phyloP scores from a whole-genome alignment of 768 basidiomycete species.

The Saitozyma podzolica region DNA sequence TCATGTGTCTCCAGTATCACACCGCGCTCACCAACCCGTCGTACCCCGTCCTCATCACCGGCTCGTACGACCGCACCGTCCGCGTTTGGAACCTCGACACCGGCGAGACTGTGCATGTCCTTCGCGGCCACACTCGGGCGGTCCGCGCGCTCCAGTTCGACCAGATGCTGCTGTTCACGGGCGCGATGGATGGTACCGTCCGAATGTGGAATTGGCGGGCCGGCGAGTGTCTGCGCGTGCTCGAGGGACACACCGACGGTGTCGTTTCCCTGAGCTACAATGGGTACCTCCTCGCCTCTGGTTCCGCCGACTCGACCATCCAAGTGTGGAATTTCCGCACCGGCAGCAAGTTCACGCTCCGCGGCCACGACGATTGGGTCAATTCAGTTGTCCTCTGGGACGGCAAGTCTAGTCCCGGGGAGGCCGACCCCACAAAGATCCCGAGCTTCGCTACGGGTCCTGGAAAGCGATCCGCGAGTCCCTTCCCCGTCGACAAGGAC shows the following conservation, averaged over 20 bases:
- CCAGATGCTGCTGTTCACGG: conserved; percentile 90
- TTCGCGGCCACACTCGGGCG: conserved; percentile 88
- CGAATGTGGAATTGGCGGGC: conserved; percentile 64
- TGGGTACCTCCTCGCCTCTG: conserved; percentile 84
- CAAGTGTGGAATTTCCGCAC: conserved; percentile 72
- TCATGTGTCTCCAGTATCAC: conserved; percentile 95
- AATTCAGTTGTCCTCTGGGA: conserved; percentile 95
- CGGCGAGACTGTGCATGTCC: conserved; percentile 74
- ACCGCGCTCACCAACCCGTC: conserved; percentile 66
- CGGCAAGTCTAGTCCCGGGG: conserved; percentile 52
- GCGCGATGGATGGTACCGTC: conserved; percentile 91
- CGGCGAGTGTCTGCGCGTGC: conserved; percentile 59
- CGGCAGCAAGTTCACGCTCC: conserved; percentile 84
- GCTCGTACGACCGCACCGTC: conserved; percentile 91
- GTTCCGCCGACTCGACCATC: conserved; percentile 91
- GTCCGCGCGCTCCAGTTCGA: conserved; percentile 93
- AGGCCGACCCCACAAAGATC: conserved; percentile 43
- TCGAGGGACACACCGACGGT: conserved; percentile 87
- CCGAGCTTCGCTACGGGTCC: conserved; percentile 26
- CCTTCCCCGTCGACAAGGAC: conserved; percentile 1
- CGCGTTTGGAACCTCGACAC: conserved; percentile 97
- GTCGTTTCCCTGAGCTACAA: conserved; percentile 91
- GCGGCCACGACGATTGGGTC: conserved; percentile 95
- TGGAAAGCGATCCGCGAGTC: conserved; percentile 15
- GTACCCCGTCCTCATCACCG: conserved; percentile 87